Base-by-base conservation (phyloP, 139 green algal genomes). In the Choricystis sp. region DNA sequence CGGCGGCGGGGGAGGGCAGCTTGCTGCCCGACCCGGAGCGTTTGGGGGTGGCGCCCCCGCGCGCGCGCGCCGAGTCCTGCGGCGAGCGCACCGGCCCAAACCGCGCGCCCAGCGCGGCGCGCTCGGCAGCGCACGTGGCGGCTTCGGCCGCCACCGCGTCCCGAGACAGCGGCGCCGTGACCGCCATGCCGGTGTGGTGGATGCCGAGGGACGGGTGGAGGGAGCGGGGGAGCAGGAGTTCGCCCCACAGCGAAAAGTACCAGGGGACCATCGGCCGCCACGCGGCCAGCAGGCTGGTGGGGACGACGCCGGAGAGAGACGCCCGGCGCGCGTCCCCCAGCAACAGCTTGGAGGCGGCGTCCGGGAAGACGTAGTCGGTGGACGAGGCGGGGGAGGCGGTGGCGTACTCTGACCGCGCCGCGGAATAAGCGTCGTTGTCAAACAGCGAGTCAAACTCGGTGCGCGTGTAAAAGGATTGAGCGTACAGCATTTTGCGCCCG, bases 91-190 rank as follows among this genome's bases (percentile, higher is more conserved):
- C n/a, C n/a, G n/a, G n/a, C n/a, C n/a, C n/a, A n/a, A n/a, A n/a
- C n/a, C n/a, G n/a, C n/a, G n/a, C n/a, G n/a, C n/a, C n/a, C n/a
- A 52, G 9, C 40, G 9, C 16, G 9, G 9, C 16, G 9, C 40
- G 40, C 40, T 52, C 40, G 9, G 40, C 40, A 14, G 56, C 56
- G 56, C 21, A 65, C 66, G 56, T 82, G 72, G 29, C 40, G n/a
- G 29, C 49, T 29, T 31, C 14, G 21, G 40, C 62, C 21, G 55
- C 56, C 27, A 75, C 71, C 19, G 64, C 70, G 0, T 61, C 61
- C 24, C 65, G 64, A 2, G 75, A 29, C 26, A 52, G 40, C 9
- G 9, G 9, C 40, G 9, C 40, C 9, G 9, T 21, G 9, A 16
- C 40, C 40, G 9, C 40, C 40, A 52, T 52, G 40, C 40, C 40